Evolutionary conservation across 768 basidiomycete species (phyloP), one percentile per base, ranked within the genome.

Genomic region (Rickenella mellea): DNA sequence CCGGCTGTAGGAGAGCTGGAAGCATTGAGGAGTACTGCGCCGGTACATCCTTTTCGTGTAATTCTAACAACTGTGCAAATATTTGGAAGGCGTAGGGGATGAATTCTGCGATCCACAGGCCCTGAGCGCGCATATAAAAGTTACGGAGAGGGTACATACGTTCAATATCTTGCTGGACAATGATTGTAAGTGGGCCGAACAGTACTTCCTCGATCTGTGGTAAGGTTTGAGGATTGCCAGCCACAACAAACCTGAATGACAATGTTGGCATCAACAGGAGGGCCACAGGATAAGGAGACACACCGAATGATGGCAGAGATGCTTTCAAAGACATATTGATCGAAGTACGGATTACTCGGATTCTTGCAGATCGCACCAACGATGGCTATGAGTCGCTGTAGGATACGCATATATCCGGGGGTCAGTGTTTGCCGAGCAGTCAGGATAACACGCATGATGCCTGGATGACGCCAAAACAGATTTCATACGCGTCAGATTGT

Each of bases 51-150:
- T 59, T 54, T 2, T 58, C 63, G 51, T 94, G 92, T 2, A 89
- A 65, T 48, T 91, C 84, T 24, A 99, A 81, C 73, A 99, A 91
- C 55, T 98, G 96, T 0, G 92, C 84, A 33, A 97, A 78, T 50
- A 99, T 76, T 56, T 99, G 96, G 72, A 98, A 97, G 42, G 87
- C 85, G 58, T 96, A 99, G 4, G 96, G 94, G 36, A 98, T 82
- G 56, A 96, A 98, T 66, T 97, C 94, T 92, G 60, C 3, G 19
- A 26, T 3, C n/a, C 29, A 10, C 24, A 29, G 17, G 37, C 10
- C 10, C 40, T 39, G 8, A 38, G 40, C 31, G 11, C 25, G 43
- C 12, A 36, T 26, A 15, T 22, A 20, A 35, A 26, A 35, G 8
- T 17, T 27, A 37, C 5, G 42, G 25, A 22, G 11, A 3, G 17